These are phyloP conservation scores for Carallia pectinifolia DNA, from an alignment of 345 rosid genomes.

Conservation along the genomic window DNA sequence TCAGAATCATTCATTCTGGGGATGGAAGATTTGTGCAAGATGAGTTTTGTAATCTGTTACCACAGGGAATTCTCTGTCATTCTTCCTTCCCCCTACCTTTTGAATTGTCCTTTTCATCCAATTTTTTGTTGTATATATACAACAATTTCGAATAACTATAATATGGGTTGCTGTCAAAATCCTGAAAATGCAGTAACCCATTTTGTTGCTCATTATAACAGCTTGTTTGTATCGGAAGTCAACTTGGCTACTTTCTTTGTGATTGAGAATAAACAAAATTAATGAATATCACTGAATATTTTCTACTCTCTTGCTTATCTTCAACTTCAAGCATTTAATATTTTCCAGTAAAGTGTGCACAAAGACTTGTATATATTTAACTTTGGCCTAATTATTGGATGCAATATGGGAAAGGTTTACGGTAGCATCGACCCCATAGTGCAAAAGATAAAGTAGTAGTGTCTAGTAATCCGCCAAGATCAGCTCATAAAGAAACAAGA, in stretches of 20 bases:
- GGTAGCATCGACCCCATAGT: too few species aligned
- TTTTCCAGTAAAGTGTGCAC: not conserved
- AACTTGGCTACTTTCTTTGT: conserved; percentile 1
- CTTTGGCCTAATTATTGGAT: conserved; percentile 8
- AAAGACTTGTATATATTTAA: not conserved
- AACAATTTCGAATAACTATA: conserved; percentile 25
- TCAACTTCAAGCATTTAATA: too few species aligned
- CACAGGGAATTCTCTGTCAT: conserved; percentile 10
- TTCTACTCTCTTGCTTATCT: not conserved
- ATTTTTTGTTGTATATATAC: conserved; percentile 42
- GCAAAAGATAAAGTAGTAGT: too few species aligned
- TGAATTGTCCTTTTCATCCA: conserved; percentile 14
- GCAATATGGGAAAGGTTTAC: too few species aligned
- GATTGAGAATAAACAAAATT: conserved; percentile 8
- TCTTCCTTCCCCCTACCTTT: not conserved
- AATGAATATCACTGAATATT: not conserved
- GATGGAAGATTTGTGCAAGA: conserved; percentile 28
- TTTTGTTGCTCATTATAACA: conserved; percentile 22
- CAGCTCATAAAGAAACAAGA: too few species aligned
- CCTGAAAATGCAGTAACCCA: conserved; percentile 20
- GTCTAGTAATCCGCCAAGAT: too few species aligned
- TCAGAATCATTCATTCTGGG: conserved; percentile 18
- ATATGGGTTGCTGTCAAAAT: conserved; percentile 29
- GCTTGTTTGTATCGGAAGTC: conserved; percentile 9
- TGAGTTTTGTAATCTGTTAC: conserved; percentile 25